Evolutionary conservation across 75 land plant genomes (phyloP).

Genomic region (Pinus taeda): DNA sequence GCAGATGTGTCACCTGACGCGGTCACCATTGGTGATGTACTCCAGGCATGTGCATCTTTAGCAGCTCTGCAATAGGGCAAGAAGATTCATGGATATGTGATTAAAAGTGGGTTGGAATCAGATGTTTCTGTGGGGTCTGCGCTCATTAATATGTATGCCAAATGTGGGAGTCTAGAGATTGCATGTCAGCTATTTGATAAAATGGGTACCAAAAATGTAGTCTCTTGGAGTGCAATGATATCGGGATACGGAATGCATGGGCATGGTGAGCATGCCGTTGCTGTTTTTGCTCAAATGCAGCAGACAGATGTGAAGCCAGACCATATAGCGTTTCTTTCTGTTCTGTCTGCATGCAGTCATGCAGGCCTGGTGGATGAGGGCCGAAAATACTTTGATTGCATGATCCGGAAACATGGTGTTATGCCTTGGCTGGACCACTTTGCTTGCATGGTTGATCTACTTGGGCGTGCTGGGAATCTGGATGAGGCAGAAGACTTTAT

Average conservation of each 20-base stretch:
- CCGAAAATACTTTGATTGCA: conserved; percentile 6
- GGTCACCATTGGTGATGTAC: conserved; percentile 8
- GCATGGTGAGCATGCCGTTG: conserved; percentile 4
- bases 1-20: conserved; percentile 14
- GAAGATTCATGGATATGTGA: conserved; percentile 10
- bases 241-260: conserved; percentile 20
- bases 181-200: conserved; percentile 21
- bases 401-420: neutral
- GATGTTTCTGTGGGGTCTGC: conserved; percentile 12
- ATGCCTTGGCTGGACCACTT: conserved; percentile 14
- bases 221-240: conserved; percentile 32
- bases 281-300: conserved; percentile 13
- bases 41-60: conserved; percentile 19
- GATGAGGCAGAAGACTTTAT: conserved; percentile 15
- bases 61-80: conserved; percentile 8
- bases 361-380: conserved; percentile 18
- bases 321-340: conserved; percentile 9
- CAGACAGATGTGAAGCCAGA: conserved; percentile 8
- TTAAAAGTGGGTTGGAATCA: neutral
- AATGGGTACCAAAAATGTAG: conserved; percentile 3
- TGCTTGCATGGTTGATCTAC: conserved; percentile 25
- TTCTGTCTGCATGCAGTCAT: conserved; percentile 25
- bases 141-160: conserved; percentile 24
- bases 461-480: conserved; percentile 17
- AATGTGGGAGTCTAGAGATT: conserved; percentile 19